phyloP scores from a whole-genome alignment of 495 filamentous ascomycete species.

The Pyrenula aspistea region DNA sequence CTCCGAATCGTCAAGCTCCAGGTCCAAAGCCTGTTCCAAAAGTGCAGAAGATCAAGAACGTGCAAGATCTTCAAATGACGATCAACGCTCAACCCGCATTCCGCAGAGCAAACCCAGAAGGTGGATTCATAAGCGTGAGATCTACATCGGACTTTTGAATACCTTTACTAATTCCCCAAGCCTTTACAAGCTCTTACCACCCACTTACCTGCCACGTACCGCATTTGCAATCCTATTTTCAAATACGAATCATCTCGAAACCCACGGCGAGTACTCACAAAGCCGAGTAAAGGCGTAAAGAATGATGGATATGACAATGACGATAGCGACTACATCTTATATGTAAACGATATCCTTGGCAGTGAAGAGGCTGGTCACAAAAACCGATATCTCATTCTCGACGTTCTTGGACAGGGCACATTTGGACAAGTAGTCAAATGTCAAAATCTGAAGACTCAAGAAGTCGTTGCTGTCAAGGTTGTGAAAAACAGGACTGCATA shows the following conservation, averaged over 20 bases:
- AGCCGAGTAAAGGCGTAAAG: slow-evolving; percentile 96
- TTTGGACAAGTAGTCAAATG: slow-evolving; percentile 99
- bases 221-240: slow-evolving; percentile 96
- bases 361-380: slow-evolving; percentile 97
- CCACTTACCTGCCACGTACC: slow-evolving; percentile 87
- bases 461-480: slow-evolving; percentile 98
- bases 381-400: slow-evolving; percentile 97
- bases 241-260: slow-evolving; percentile 99
- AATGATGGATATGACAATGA: slow-evolving; percentile 99
- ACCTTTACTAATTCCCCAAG: slow-evolving; percentile 27
- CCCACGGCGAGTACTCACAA: slow-evolving; percentile 91
- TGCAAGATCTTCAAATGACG: slow-evolving; percentile 67
- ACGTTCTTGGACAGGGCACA: slow-evolving; percentile 95
- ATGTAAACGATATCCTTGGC: slow-evolving; percentile 96
- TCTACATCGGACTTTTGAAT: slow-evolving; percentile 2
- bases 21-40: slow-evolving; percentile 72
- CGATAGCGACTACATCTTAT: slow-evolving; percentile 98
- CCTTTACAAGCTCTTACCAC: slow-evolving; percentile 92
- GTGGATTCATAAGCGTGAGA: slow-evolving; percentile 95
- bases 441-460: slow-evolving; percentile 94
- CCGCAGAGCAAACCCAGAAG: slow-evolving; percentile 88
- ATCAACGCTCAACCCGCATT: slow-evolving; percentile 81
- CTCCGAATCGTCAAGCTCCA: slow-evolving; percentile 28
- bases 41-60: slow-evolving; percentile 63
- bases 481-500: slow-evolving; percentile 99